phyloP scores from a whole-genome alignment of 805 yeast species.

The Diddensiella transvaalensis region DNA sequence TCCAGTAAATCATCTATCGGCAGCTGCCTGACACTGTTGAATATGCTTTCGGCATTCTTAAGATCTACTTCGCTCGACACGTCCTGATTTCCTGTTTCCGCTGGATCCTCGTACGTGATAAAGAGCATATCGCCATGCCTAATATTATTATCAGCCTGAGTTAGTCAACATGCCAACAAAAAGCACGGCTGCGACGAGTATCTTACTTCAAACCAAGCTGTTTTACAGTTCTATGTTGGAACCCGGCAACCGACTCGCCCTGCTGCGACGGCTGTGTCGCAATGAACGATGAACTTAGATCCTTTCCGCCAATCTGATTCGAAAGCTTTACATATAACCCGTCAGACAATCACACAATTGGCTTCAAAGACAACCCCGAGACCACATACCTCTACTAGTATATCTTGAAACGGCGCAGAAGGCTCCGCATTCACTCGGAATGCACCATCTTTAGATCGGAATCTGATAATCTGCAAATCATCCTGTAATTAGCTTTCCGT shows the following conservation, averaged over 20 bases:
- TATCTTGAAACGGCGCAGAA: slow-evolving; percentile 41
- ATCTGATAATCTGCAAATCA: slow-evolving; percentile 72
- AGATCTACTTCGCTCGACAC: slow-evolving; percentile 6
- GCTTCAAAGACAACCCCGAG: background rate
- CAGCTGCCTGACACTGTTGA: slow-evolving; percentile 46
- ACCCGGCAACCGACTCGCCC: slow-evolving; percentile 40
- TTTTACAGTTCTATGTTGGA: slow-evolving; percentile 35
- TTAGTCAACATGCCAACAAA: slow-evolving; percentile 18
- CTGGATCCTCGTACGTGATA: slow-evolving; percentile 34
- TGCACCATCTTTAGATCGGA: slow-evolving; percentile 82
- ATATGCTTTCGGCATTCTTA: slow-evolving; percentile 20
- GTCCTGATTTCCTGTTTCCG: slow-evolving; percentile 22
- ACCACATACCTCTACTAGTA: slow-evolving; percentile 34
- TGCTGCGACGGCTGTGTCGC: slow-evolving; percentile 45
- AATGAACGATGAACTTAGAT: slow-evolving; percentile 37
- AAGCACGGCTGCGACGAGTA: slow-evolving; percentile 31
- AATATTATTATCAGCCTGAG: slow-evolving; percentile 18
- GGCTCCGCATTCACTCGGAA: slow-evolving; percentile 58
- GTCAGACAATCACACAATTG: too few species aligned
- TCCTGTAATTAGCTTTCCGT: too few species aligned
- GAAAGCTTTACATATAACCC: slow-evolving; percentile 8
- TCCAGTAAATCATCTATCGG: slow-evolving; percentile 66
- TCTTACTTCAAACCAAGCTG: slow-evolving; percentile 36
- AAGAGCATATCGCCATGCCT: slow-evolving; percentile 58
- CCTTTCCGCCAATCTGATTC: slow-evolving; percentile 22